Conservation (phyloP, 352 stramenopile genomes). For the Globisporangium polare region DNA sequence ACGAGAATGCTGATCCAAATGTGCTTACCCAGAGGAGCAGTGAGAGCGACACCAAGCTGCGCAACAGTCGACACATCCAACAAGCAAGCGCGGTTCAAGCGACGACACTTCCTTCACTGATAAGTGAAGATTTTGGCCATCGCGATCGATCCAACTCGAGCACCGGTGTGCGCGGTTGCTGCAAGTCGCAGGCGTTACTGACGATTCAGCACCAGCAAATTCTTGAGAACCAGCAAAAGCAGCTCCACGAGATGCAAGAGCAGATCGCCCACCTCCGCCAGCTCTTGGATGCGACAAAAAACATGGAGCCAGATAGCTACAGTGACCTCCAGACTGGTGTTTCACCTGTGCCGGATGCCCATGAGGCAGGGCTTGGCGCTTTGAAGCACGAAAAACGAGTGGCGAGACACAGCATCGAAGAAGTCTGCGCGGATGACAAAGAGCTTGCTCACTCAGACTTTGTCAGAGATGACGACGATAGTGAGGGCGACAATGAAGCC, state of each 20-base stretch:
- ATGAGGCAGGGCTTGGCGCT: neutral
- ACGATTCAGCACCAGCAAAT: conserved; percentile 76
- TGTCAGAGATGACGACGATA: neutral
- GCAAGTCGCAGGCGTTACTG: conserved; percentile 59
- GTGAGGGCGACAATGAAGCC: conserved; percentile 10
- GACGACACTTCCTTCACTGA: neutral
- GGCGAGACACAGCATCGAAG: neutral
- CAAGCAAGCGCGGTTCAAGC: neutral
- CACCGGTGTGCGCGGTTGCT: conserved; percentile 33
- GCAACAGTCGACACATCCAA: neutral
- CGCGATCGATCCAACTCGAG: conserved; percentile 1
- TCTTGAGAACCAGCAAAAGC: conserved; percentile 65
- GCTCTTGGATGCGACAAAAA: conserved; percentile 28
- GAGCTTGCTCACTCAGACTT: neutral
- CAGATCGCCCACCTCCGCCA: conserved; percentile 57
- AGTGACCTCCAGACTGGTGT: neutral
- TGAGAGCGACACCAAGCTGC: neutral
- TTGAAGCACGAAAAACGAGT: neutral
- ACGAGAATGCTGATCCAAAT: conserved; percentile 1
- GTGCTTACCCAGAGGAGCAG: neutral
- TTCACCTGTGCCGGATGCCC: neutral
- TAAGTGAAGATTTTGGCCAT: neutral
- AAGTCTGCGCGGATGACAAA: neutral
- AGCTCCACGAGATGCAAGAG: conserved; percentile 69
- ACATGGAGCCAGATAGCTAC: conserved; percentile 23